Base-by-base conservation (phyloP, 2,329 filamentous ascomycete species). In the Botrytis sinoallii region DNA sequence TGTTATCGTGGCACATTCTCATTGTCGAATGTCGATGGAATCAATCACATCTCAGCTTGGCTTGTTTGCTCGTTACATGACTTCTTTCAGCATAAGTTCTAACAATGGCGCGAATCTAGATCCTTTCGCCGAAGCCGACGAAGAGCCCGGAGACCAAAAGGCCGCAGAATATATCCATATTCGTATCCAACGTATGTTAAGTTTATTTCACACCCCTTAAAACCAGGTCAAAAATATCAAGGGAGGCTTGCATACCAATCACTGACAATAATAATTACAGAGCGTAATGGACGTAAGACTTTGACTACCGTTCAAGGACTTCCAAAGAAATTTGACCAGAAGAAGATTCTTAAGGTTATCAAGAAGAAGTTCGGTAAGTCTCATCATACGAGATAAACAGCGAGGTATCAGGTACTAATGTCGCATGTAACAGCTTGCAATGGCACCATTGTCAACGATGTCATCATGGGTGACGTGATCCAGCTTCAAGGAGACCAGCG, bases 51-150 rank as follows among this genome's bases (percentile, higher is more conserved):
- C 18, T 67, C 32, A 10, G 20, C 65, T 55, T 52, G 22, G 1
- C 10, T 29, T 40, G 32, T 12, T n/a, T 48, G 35, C 4, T 29
- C 18, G 40, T 38, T 38, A 20, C n/a, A 29, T 52, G 35, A 25
- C 18, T 29, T 14, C 10, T 22, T 42, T 57, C 18, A 1, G 7
- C 18, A 57, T 32, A 42, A 16, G 22, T 57, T 68, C 66, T 68
- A 57, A 68, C 48, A 16, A 40, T 65, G 1, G 48, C 52, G 38
- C 42, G 6, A n/a, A 48, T 63, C 80, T 83, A 98, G 96, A 99
- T 92, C 96, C 96, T 92, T 99, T 99, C 94, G 96, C 96, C 92
- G 96, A 98, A 93, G 96, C 95, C 91, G 96, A 98, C 93, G 95
- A 98, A 92, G 95, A 97, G 86, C 94, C 92, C 85, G 95, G 94